Evolutionary conservation across 2,329 filamentous ascomycete genomes (phyloP), one percentile per base, ranked within the genome.

Genomic region (Cladophialophora carrionii): DNA sequence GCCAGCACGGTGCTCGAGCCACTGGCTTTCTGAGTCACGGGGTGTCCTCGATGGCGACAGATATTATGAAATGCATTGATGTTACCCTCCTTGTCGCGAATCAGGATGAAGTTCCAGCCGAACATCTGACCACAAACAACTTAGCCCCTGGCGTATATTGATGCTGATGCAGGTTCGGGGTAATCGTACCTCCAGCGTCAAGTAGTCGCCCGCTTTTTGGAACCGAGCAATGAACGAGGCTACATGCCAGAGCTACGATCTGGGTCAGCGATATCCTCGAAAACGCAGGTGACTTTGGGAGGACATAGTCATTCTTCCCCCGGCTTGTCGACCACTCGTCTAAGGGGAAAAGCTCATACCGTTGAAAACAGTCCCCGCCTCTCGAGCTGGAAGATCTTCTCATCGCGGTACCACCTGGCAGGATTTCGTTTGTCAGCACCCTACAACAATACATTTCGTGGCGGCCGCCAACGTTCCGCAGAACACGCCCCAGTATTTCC

Each of bases 1-100:
- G 82, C 78, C 31, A 88, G 78, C 37, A 87, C 81, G 68, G 76
- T 68, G 22, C 63, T 66, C n/a, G 61, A 67, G 5, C 70, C 70
- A 46, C 48, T 63, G 17, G 64, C 52, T 29, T 66, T 69, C 14
- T 64, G 79, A 8, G 86, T 83, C 10, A 88, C 81, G 0, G 68
- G 66, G 71, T 83, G 88, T 17, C 86, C 86, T 17, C 86, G 79
- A 73, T 88, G 86, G 2, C 86, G 78, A 75, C 86, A 88, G 41
- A 87, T 79, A 71, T 88, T 88, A 76, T 88, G 86, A 73, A 88
- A 87, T 12, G 80, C 85, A 65, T 85, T 83, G 75, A 87, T 82
- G 6, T 80, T 79, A 9, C 80, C 81, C 8, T 82, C 75, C 29
- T 82, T 79, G 71, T 86, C 83, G 17, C 75, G 76, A 61, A 79